Percentiles rank a stretch among this genome's conserved stretches.
Conservation (phyloP, 192 early-diverging fungal species). For the Dimargaris cristalligena region DNA sequence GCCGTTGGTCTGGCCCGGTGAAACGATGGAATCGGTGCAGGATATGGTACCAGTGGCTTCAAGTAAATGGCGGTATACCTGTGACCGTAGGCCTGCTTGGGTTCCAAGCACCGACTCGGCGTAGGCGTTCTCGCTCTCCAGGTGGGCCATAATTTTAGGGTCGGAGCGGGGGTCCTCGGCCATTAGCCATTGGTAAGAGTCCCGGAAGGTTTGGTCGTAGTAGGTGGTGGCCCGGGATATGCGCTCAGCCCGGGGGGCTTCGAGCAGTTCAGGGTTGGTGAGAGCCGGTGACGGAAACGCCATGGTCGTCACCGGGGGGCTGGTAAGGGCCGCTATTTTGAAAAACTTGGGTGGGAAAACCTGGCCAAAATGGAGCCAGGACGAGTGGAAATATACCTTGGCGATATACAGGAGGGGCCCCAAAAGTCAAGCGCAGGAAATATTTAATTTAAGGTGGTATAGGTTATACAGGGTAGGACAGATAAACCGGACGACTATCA, state of each 20-base stretch:
- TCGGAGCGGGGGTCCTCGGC: background rate
- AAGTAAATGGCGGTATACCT: conserved; percentile 1
- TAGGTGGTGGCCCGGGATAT: background rate
- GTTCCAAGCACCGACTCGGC: background rate
- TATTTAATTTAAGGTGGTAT: no score
- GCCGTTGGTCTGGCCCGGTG: no score
- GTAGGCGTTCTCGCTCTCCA: conserved; percentile 5
- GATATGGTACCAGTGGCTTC: background rate
- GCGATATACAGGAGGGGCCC: no score
- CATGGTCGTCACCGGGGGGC: conserved; percentile 1
- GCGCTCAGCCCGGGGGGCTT: conserved; percentile 2
- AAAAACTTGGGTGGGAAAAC: no score
- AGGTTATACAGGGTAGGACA: no score
- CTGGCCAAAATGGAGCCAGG: background rate
- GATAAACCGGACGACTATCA: no score
- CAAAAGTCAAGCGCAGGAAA: no score
- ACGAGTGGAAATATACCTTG: background rate
- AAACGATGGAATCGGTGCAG: no score
- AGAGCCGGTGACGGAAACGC: conserved; percentile 6
- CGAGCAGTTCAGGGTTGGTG: background rate
- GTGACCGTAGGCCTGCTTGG: background rate
- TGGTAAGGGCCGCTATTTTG: no score
- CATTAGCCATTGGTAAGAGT: conserved; percentile 3
- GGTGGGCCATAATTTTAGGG: background rate
- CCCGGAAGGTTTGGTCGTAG: conserved; percentile 3